Conservation (phyloP, 2,329 filamentous ascomycete species). For the Cladosporium cucumerinum region DNA sequence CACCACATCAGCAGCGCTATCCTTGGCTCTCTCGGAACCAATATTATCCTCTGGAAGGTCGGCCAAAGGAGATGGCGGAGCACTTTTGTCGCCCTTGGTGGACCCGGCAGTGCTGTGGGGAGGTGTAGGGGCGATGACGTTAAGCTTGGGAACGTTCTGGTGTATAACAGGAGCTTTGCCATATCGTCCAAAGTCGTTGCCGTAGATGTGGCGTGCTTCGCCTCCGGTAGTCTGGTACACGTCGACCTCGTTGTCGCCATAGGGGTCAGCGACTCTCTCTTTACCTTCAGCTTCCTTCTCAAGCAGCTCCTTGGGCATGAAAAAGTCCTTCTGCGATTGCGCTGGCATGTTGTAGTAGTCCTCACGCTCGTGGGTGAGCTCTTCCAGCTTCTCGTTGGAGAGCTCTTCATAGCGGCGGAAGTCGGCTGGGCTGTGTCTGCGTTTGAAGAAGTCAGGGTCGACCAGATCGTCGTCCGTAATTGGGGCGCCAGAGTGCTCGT, state of each 20-base stretch:
- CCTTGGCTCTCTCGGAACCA: slow-evolving; percentile 32
- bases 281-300: slow-evolving; percentile 37
- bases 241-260: slow-evolving; percentile 45
- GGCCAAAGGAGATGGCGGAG: slow-evolving; percentile 29
- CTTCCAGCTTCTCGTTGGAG: slow-evolving; percentile 35
- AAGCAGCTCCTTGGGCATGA: slow-evolving; percentile 45
- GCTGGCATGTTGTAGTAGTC: slow-evolving; percentile 39
- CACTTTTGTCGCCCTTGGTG: slow-evolving; percentile 32
- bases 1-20: slow-evolving; percentile 39
- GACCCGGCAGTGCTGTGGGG: slow-evolving; percentile 45
- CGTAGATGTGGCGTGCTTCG: slow-evolving; percentile 17
- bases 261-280: slow-evolving; percentile 38
- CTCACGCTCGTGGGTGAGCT: slow-evolving; percentile 44
- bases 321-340: slow-evolving; percentile 46
- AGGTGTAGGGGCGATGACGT: slow-evolving; percentile 57
- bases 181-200: slow-evolving; percentile 22
- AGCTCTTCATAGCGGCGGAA: slow-evolving; percentile 27
- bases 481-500: slow-evolving; percentile 36
- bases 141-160: slow-evolving; percentile 48
- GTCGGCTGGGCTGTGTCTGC: slow-evolving; percentile 29
- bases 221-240: slow-evolving; percentile 41
- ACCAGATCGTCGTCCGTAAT: slow-evolving; percentile 47
- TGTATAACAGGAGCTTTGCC: slow-evolving; percentile 16
- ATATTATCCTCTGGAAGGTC: slow-evolving; percentile 18
- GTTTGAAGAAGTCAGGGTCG: slow-evolving; percentile 44